phyloP scores from a whole-genome alignment of 2,329 filamentous ascomycete species.

The Colletotrichum musicola region DNA sequence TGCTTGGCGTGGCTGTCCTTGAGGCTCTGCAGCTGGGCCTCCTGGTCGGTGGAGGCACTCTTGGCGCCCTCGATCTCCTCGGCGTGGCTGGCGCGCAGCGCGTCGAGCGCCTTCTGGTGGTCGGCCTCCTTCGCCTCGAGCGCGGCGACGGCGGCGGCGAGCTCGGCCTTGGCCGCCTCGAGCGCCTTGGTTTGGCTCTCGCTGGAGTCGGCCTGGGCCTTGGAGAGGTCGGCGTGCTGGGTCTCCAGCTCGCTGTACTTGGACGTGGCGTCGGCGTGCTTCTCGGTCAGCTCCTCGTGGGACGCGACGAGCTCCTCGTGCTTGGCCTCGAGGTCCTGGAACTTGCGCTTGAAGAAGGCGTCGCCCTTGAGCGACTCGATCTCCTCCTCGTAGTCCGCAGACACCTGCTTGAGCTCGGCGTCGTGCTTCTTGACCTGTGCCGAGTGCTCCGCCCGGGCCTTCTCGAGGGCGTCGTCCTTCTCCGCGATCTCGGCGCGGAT shows the following conservation, averaged over 20 bases:
- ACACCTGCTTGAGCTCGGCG: conserved; percentile 69
- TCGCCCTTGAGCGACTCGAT: conserved; percentile 74
- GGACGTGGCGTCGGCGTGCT: conserved; percentile 47
- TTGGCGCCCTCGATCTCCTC: conserved; percentile 70
- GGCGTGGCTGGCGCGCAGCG: conserved; percentile 67
- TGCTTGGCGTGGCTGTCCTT: conserved; percentile 67
- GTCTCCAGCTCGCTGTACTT: conserved; percentile 50
- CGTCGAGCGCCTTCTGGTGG: conserved; percentile 67
- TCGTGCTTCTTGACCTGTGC: conserved; percentile 62
- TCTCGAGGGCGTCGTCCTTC: conserved; percentile 63
- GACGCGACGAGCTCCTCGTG: conserved; percentile 61
- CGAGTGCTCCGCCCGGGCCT: conserved; percentile 63
- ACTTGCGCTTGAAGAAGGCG: conserved; percentile 74
- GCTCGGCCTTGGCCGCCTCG: conserved; percentile 57
- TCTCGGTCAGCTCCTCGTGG: conserved; percentile 62
- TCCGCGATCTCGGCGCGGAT: conserved; percentile 59
- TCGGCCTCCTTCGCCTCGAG: conserved; percentile 65
- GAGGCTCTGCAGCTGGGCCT: conserved; percentile 64
- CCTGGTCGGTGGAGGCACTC: conserved; percentile 63
- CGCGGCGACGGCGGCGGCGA: conserved; percentile 58
- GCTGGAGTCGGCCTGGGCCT: conserved; percentile 49
- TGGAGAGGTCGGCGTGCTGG: conserved; percentile 48
- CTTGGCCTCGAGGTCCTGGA: conserved; percentile 69
- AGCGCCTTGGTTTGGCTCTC: conserved; percentile 58
- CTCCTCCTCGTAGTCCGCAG: conserved; percentile 73